Conservation (phyloP, 768 basidiomycete genomes). For the Russula ochroleuca region DNA sequence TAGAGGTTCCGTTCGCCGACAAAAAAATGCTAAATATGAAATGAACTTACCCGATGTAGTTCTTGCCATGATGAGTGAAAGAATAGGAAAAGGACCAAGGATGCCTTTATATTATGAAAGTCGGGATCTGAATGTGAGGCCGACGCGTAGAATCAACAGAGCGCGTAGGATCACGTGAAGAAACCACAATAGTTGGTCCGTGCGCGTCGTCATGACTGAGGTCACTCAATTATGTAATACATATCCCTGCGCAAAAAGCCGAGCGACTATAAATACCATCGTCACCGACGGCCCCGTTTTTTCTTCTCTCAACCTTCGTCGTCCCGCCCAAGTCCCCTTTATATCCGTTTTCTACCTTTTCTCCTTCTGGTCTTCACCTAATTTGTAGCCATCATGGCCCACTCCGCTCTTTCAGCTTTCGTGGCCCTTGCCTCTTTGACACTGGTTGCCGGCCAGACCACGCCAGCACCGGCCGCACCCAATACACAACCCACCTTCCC, state of each 20-base stretch:
- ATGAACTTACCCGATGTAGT: constrained; percentile 43
- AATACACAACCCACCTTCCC: constrained; percentile 23
- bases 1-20: constrained; percentile 10
- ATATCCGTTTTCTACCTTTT: neutral
- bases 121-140: constrained; percentile 29
- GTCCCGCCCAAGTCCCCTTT: neutral
- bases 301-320: neutral
- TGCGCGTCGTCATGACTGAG: constrained; percentile 1
- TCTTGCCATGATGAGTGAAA: constrained; percentile 44
- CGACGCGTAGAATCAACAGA: constrained; percentile 27
- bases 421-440: constrained; percentile 33
- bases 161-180: constrained; percentile 15
- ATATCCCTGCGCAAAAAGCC: constrained; percentile 6
- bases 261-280: constrained; percentile 26
- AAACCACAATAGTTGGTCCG: constrained; percentile 2
- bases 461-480: neutral
- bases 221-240: neutral
- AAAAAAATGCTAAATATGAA: neutral
- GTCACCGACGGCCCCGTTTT: neutral
- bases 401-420: constrained; percentile 37
- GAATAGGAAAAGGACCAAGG: constrained; percentile 4
- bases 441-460: constrained; percentile 30
- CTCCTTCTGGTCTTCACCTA: constrained; percentile 21
- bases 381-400: constrained; percentile 32
- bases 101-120: constrained; percentile 13